Evolutionary conservation across 1,139 yeast genomes (phyloP), one percentile per base, ranked within the genome.

Genomic region (Blastobotrys illinoisensis): DNA sequence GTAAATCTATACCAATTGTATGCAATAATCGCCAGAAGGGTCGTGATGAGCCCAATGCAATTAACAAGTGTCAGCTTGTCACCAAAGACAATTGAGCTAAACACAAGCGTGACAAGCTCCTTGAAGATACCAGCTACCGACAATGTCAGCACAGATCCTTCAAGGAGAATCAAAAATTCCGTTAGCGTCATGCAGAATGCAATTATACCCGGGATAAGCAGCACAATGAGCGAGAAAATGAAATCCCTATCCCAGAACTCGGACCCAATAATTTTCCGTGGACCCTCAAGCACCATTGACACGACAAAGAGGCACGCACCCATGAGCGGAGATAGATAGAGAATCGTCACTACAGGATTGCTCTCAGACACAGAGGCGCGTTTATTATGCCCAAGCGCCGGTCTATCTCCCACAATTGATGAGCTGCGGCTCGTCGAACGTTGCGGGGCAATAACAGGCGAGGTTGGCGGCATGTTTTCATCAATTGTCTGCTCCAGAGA

Each of bases 61-160:
- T 93, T 93, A 56, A 88, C 71, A 36, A 78, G 65, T 44, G 86
- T 81, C 52, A 93, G 75, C 45, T 72, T 70, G 69, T 93, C 99
- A 44, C 88, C 86, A 69, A 89, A 88, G 13, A 89, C 77, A 5
- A 88, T 58, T 54, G 86, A 77, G 23, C 96, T 84, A 1, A 86
- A 76, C 36, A 83, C 67, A 48, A 93, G 88, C 0, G 98, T 93
- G 52, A 91, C 74, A 7, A 93, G 76, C 69, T 93, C 99, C 68
- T 93, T 93, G 66, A 91, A 87, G 32, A 93, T 88, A 1, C 99
- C 99, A 0, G 96, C 96, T 43, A 93, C 82, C 3, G 95, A 85
- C 44, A 93, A 73, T 0, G 99, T 91, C 44, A 90, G 77, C 13
- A 95, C 93, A 56, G 88, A 88, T 0, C 97, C 88, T 50, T 86